Evolutionary conservation across 768 basidiomycete species (phyloP).

Genomic region (Coprinopsis strossmayeri): DNA sequence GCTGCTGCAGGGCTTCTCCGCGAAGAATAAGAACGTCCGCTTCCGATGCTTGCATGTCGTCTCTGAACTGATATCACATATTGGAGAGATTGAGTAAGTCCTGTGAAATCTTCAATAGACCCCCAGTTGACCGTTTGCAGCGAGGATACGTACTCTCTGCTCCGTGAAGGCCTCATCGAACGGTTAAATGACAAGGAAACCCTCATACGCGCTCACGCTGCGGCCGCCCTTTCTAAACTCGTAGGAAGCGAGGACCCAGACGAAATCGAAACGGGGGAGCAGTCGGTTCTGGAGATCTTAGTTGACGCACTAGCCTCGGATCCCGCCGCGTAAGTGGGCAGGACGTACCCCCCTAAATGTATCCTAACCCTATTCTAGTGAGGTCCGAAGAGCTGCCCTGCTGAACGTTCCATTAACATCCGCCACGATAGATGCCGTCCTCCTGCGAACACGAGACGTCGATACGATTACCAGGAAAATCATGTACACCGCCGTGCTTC

Average conservation of each 20-base stretch:
- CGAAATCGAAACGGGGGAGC: slow-evolving; percentile 41
- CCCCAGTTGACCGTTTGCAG: slow-evolving; percentile 30
- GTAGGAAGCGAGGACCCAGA: slow-evolving; percentile 64
- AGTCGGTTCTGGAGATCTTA: slow-evolving; percentile 58
- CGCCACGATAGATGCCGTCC: slow-evolving; percentile 56
- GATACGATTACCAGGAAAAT: slow-evolving; percentile 77
- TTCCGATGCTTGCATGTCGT: slow-evolving; percentile 77
- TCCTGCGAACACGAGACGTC: slow-evolving; percentile 79
- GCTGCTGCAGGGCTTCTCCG: slow-evolving; percentile 74
- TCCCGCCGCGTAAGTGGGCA: slow-evolving; percentile 50
- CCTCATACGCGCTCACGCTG: slow-evolving; percentile 76
- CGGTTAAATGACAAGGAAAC: slow-evolving; percentile 86
- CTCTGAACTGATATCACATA: slow-evolving; percentile 77
- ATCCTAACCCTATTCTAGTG: slow-evolving; percentile 32
- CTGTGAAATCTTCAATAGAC: not conserved
- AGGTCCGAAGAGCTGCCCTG: slow-evolving; percentile 88
- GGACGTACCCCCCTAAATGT: not conserved
- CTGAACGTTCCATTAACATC: slow-evolving; percentile 65
- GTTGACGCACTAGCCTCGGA: slow-evolving; percentile 68
- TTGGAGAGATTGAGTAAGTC: slow-evolving; percentile 86
- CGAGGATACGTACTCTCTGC: slow-evolving; percentile 70
- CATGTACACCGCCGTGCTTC: slow-evolving; percentile 65
- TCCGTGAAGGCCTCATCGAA: slow-evolving; percentile 65
- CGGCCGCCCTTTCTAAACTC: slow-evolving; percentile 72
- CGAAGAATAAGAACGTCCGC: slow-evolving; percentile 87